Evolutionary conservation across 179 eudicot genomes (phyloP), one percentile per base, ranked within the genome.

Genomic region (Spinacia oleracea): DNA sequence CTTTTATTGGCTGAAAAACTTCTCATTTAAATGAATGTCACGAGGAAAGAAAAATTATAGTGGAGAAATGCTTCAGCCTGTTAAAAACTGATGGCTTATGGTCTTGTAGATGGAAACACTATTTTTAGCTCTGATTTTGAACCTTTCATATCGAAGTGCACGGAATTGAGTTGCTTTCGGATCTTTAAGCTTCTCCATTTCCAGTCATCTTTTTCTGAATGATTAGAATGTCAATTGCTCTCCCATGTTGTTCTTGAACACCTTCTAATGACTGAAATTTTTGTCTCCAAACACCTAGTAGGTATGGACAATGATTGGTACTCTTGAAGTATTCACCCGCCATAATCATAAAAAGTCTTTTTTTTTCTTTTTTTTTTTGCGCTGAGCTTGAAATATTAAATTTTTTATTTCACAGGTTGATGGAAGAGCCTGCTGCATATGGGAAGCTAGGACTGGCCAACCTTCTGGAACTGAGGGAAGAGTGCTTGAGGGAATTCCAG

Each of bases 371-470:
- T n/a, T n/a, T n/a, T n/a, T n/a, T n/a, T n/a, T n/a, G n/a, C n/a
- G 51, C 69, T 71, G 21, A 62, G 12, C 16, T 15, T 40, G 63
- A 34, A 29, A 23, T 12, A 48, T 9, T 34, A 40, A 32, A 55
- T 16, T 6, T 42, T 27, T 12, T 21, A 31, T 23, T 18, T 25
- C 48, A 38, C 55, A 10, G 99, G 86, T 89, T 96, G 91, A 93
- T 88, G 91, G 99, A 96, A 86, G 99, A 96, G 76, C 99, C 99
- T 76, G 96, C 98, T 80, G 99, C 99, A 40, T 96, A 96, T 80
- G 99, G 99, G 72, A 96, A 96, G 80, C 80, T 96, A 79, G 99
- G 99, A 74, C 87, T 96, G 60, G 99, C 99, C 75, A 89, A 96
- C 82, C 97, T 96, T 81, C 86, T 96, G 85, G 99, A 93, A 84